phyloP scores from a whole-genome alignment of 1,284 basidiomycete species.

The Athelia psychrophila region DNA sequence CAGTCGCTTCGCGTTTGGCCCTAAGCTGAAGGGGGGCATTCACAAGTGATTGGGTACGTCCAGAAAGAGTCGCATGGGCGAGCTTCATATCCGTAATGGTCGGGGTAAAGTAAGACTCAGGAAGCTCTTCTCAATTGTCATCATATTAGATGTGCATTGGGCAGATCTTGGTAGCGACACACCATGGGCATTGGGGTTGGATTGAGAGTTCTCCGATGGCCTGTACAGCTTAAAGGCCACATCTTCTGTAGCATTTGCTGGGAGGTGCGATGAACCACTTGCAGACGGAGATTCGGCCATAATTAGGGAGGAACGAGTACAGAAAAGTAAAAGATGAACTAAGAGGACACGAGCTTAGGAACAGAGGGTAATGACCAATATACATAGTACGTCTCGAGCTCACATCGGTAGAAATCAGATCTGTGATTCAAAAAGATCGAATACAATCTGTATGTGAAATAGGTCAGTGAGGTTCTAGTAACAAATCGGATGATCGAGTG shows the following conservation, averaged over 20 bases:
- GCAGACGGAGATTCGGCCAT: neutral
- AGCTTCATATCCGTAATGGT: conserved; percentile 72
- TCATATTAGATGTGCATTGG: neutral
- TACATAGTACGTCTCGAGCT: neutral
- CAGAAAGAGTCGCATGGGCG: conserved; percentile 62
- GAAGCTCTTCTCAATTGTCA: conserved; percentile 36
- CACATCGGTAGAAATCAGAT: too few relatives aligned
- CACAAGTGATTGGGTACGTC: conserved; percentile 61
- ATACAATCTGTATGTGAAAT: too few relatives aligned
- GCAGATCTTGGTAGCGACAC: neutral
- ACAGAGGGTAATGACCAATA: neutral
- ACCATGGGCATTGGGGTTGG: neutral
- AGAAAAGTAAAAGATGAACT: neutral
- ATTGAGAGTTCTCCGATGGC: conserved; percentile 27
- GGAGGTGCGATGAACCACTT: neutral
- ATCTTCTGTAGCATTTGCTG: conserved; percentile 4
- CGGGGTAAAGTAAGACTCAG: conserved; percentile 75
- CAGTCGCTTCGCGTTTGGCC: conserved; percentile 62
- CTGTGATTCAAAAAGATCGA: too few relatives aligned
- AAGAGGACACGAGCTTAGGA: neutral
- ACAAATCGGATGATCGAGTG: neutral
- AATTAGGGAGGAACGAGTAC: neutral
- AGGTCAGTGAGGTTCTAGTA: too few relatives aligned
- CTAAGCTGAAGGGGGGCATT: conserved; percentile 79
- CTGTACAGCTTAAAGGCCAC: conserved; percentile 47